Conservation (phyloP, 1,139 yeast species). For the Scheffersomyces stambukii region DNA sequence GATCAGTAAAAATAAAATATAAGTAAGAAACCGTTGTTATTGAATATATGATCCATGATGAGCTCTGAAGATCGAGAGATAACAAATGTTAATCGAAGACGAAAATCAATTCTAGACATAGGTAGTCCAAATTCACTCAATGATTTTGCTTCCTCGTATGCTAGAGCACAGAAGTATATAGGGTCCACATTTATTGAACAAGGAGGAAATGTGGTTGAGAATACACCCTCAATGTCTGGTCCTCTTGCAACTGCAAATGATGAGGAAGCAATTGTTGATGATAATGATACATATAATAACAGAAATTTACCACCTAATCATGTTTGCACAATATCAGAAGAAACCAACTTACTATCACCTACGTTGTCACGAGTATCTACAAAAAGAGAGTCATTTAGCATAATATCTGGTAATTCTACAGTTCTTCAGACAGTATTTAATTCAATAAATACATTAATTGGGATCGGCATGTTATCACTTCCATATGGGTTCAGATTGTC, state of each 20-base stretch:
- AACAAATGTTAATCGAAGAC: constrained; percentile 6
- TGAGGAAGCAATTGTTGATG: constrained; percentile 1
- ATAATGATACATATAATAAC: constrained; percentile 2
- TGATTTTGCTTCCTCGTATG: constrained; percentile 74
- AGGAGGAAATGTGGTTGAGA: constrained; percentile 5
- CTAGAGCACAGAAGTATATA: constrained; percentile 65
- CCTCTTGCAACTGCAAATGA: neutral
- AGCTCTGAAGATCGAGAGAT: no score
- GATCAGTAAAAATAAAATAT: constrained; percentile 1
- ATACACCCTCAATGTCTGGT: neutral
- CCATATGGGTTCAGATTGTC: constrained; percentile 77
- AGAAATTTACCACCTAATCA: no score
- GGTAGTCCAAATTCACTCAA: constrained; percentile 65
- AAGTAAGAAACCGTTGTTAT: no score
- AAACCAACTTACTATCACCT: constrained; percentile 11
- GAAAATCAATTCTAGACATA: constrained; percentile 23
- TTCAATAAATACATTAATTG: constrained; percentile 79
- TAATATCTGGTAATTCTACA: constrained; percentile 41
- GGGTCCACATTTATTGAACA: constrained; percentile 24
- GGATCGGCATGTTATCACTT: constrained; percentile 79
- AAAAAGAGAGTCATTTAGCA: constrained; percentile 8
- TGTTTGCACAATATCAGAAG: no score
- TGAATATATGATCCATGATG: no score
- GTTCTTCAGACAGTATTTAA: constrained; percentile 86
- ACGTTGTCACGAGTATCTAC: constrained; percentile 6